Conservation (phyloP, 176 grass and related monocot species). For the Thalia dealbata region DNA sequence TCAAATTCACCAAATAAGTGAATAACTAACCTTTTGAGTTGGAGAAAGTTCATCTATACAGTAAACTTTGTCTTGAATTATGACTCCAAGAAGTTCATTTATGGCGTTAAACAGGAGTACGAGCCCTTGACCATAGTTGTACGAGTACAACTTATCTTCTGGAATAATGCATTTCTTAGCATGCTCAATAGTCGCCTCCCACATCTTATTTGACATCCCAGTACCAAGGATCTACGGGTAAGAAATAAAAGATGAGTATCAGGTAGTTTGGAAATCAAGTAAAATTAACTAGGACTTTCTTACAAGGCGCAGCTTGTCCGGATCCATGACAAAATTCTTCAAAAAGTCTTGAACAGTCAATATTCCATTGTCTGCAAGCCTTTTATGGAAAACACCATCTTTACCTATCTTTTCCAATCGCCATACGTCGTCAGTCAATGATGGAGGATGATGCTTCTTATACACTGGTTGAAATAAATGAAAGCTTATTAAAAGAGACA, state of each 20-base stretch:
- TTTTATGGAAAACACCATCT: slow-evolving; percentile 80
- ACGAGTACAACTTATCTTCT: slow-evolving; percentile 59
- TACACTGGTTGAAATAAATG: slow-evolving; percentile 33
- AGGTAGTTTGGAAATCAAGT: not conserved
- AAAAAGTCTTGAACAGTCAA: slow-evolving; percentile 70
- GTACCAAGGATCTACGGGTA: slow-evolving; percentile 44
- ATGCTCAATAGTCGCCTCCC: slow-evolving; percentile 61
- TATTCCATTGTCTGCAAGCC: slow-evolving; percentile 55
- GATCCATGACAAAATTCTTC: slow-evolving; percentile 65
- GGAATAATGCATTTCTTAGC: slow-evolving; percentile 48
- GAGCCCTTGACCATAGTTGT: slow-evolving; percentile 41
- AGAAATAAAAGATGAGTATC: not conserved
- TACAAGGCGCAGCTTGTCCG: slow-evolving; percentile 49
- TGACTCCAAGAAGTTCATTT: slow-evolving; percentile 40
- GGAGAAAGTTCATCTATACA: slow-evolving; percentile 31
- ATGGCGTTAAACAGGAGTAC: slow-evolving; percentile 55
- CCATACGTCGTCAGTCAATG: slow-evolving; percentile 58
- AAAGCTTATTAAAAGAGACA: not conserved
- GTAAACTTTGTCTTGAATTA: slow-evolving; percentile 45
- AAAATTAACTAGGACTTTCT: slow-evolving; percentile 3
- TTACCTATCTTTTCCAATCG: slow-evolving; percentile 78
- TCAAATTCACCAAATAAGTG: not conserved
- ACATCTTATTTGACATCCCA: slow-evolving; percentile 91
- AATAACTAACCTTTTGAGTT: slow-evolving; percentile 36
- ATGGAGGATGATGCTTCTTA: slow-evolving; percentile 76